Conservation (phyloP, 371 early-diverging fungal species). For the Mortierella sp. region DNA sequence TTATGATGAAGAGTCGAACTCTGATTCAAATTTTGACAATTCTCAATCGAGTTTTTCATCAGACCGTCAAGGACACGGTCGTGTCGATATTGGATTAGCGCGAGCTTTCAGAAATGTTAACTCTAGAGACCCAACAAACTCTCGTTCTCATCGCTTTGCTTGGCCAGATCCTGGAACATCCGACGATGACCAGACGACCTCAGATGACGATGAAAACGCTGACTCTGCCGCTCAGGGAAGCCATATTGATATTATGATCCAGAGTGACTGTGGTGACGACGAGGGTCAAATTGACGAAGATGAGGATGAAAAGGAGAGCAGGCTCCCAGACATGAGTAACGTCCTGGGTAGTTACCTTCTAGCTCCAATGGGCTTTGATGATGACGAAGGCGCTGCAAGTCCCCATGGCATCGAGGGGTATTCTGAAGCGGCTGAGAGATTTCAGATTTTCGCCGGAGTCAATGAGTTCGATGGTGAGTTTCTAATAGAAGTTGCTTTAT, state of each 20-base stretch:
- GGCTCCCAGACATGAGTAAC: constrained; percentile 1
- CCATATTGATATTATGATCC: neutral
- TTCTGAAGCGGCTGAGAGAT: constrained; percentile 36
- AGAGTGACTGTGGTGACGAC: constrained; percentile 2
- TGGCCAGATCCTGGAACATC: constrained; percentile 14
- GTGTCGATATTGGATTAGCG: neutral
- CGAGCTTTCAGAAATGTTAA: neutral
- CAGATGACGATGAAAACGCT: constrained; percentile 10
- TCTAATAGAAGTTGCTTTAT: neutral
- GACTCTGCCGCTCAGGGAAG: constrained; percentile 18
- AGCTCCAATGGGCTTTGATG: constrained; percentile 56
- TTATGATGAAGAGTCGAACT: neutral
- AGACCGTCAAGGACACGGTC: neutral
- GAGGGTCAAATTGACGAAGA: constrained; percentile 1
- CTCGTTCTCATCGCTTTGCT: constrained; percentile 4
- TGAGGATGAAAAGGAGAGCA: neutral
- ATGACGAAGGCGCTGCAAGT: constrained; percentile 29
- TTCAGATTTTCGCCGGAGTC: constrained; percentile 53
- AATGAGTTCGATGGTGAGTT: constrained; percentile 54
- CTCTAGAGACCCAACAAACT: neutral
- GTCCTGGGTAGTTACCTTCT: constrained; percentile 39
- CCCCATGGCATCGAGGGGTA: constrained; percentile 25
- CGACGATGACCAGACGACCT: constrained; percentile 18
- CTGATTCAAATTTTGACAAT: neutral
- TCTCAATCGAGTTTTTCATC: neutral